Base-by-base conservation (phyloP, 805 yeast species). In the Debaryomyces prosopidis region DNA sequence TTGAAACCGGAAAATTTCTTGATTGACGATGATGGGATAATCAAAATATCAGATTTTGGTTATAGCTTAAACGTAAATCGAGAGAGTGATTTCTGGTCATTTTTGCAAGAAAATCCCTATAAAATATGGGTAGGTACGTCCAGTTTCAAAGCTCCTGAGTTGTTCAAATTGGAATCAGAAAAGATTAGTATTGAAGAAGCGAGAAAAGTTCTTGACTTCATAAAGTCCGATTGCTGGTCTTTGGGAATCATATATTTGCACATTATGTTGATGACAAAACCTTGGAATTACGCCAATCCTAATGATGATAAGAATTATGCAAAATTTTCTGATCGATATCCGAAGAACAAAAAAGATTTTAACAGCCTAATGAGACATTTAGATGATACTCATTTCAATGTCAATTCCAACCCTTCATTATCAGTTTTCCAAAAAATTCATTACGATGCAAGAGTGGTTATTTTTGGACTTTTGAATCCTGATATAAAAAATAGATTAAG, bases 91-190 rank as follows among this genome's bases (percentile, higher is more conserved):
- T 50, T 52, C 36, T 51, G 45, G 55, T 44, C 31, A 12, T 42
- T 36, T 30, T 43, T 61, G 35, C 18, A 27, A 5, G 43, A 35
- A 3, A 40, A 42, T 16, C 50, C 59, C 5, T 42, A 44, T n/a
- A 58, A 57, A 23, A 43, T 73, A 10, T 61, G 53, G 36, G 60
- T 76, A 49, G 85, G 85, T 2, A 80, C 85, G 1, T 66, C 66
- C 18, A 72, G 80, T 5, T 80, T 77, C 60, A 80, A 77, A 52
- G 76, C 84, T 0, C 85, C 85, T 0, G 84, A 80, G 52, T 48
- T 78, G 26, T 74, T 62, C 48, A 38, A 53, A 28, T 27, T 53
- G 15, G 71, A 67, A 40, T 42, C 40, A 2, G 48, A 50, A 7
- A 40, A 42, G 1, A 39, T 5, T 18, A 32, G 27, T 17, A 15